Percentiles rank a stretch among this genome's conserved stretches.
Evolutionary conservation across 129 eudicot genomes (phyloP).

Genomic region (Calendula officinalis): DNA sequence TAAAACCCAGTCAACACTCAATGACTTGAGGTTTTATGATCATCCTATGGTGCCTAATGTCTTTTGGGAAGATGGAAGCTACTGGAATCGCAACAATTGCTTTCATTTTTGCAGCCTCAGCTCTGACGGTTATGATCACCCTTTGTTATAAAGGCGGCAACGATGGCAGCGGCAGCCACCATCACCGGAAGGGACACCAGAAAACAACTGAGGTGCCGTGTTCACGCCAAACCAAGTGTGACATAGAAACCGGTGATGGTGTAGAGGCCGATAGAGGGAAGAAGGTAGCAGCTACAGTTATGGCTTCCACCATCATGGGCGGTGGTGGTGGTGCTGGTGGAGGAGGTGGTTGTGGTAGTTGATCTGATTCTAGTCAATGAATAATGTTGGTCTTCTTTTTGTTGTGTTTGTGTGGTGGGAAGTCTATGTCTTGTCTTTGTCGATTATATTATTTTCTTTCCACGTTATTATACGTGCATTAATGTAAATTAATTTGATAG

Average conservation of each 20-base stretch:
- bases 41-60: not conserved
- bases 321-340: conserved; percentile 3
- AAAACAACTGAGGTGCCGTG: not conserved
- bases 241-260: conserved; percentile 17
- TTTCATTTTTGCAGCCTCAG: conserved; percentile 27
- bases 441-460: conserved; percentile 21
- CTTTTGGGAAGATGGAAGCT: conserved; percentile 21
- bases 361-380: conserved; percentile 16
- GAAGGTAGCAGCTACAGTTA: not conserved
- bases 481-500: conserved; percentile 1
- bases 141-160: conserved; percentile 27
- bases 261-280: not conserved
- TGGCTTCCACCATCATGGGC: conserved; percentile 4
- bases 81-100: conserved; percentile 24
- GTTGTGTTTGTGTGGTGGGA: conserved; percentile 19
- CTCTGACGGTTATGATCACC: conserved; percentile 31
- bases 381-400: not conserved
- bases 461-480: conserved; percentile 4
- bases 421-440: conserved; percentile 25
- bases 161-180: not conserved
- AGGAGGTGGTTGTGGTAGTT: conserved; percentile 14
- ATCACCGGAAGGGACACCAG: not conserved
- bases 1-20: not conserved
- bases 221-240: conserved; percentile 19
- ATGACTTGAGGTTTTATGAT: conserved; percentile 23